phyloP scores from a whole-genome alignment of 1,284 basidiomycete species.

The Irpex lacteus region DNA sequence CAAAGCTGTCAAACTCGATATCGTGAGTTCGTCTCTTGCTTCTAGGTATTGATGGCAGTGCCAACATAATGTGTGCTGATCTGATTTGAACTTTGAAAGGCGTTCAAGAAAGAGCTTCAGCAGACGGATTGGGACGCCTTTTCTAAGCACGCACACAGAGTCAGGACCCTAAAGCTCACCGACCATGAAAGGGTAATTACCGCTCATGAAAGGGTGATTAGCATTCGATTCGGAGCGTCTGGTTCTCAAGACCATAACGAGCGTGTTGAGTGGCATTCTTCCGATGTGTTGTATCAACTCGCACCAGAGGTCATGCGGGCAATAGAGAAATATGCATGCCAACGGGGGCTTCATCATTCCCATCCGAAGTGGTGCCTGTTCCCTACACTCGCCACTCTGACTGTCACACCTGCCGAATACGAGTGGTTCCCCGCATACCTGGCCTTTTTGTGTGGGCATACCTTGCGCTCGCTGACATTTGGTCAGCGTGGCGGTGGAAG shows the following conservation, averaged over 20 bases:
- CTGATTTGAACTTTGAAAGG: neutral
- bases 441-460: neutral
- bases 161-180: neutral
- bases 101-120: neutral
- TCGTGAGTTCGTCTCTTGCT: neutral
- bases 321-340: too few species aligned
- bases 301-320: too few species aligned
- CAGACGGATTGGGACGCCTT: neutral
- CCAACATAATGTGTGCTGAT: neutral
- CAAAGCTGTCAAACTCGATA: neutral
- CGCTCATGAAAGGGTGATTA: too few species aligned
- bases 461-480: neutral
- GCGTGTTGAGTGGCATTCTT: too few species aligned
- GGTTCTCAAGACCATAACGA: too few species aligned
- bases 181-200: too few species aligned
- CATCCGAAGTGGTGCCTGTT: neutral
- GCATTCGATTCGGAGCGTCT: too few species aligned
- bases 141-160: neutral
- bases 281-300: too few species aligned
- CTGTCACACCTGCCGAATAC: neutral
- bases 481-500: neutral
- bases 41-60: neutral
- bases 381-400: neutral
- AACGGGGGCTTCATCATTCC: too few species aligned
- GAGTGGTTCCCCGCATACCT: neutral